Base-by-base conservation (phyloP, 1,284 basidiomycete genomes). In the Takashimella koratensis region DNA sequence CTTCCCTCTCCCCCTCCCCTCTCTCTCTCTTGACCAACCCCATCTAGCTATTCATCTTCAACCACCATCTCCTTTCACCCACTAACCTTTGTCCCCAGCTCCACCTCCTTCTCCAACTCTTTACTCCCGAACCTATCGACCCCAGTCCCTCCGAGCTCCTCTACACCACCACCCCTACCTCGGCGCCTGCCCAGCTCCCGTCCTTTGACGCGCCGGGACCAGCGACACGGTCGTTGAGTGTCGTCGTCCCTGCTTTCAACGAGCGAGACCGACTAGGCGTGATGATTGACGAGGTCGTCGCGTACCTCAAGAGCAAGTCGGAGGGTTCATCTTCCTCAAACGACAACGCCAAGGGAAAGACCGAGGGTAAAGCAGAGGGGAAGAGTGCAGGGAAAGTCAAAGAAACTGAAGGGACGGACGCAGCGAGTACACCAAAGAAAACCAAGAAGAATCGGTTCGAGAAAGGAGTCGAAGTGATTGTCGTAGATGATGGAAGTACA, bases 241-340 rank as follows among this genome's bases (percentile, higher is more conserved):
- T 96, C 58, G 81, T 96, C 54, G 84, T 96, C 6, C 93, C 93
- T 12, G 92, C 93, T 0, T 97, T 86, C 79, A 96, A 96, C 67
- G 93, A 96, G 75, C 82, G 83, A 8, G 75, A 81, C 13, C 82
- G 93, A 5, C 78, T 97, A n/a, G 85, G 85, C 0, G 69, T 77
- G 40, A 96, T 96, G 91, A 82, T 97, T 60, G 76, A 80, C 4
- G 83, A 85, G 22, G 84, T 90, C 10, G 53, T 64, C 51, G 45
- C 51, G 27, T 62, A 57, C 43, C 41, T 64, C 20, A 3, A 36
- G 16, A 36, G 16, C 10, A 36, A 36, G 16, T 8, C 30, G 30
- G 30, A n/a, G n/a, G n/a, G n/a, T n/a, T n/a, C n/a, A n/a, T n/a
- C n/a, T n/a, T n/a, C n/a, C n/a, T n/a, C n/a, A n/a, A n/a, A n/a